A percentile compares a stretch with the other conserved stretches of the same genome.
phyloP scores from a whole-genome alignment of 2,329 filamentous ascomycete genomes.

The Sporothrix dimorphospora region DNA sequence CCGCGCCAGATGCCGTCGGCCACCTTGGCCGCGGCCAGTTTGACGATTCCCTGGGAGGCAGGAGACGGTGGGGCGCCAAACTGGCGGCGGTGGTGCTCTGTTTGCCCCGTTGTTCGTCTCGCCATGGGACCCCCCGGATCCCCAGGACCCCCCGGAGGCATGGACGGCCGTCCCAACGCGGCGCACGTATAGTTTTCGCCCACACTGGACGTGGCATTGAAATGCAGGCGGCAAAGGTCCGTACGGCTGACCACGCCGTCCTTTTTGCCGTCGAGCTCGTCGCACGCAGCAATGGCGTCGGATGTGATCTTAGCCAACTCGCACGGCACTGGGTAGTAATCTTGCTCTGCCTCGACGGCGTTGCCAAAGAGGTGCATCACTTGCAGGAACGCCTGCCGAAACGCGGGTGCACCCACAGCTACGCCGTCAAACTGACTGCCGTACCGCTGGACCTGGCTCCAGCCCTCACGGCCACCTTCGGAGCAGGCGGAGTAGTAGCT shows the following conservation, averaged over 20 bases:
- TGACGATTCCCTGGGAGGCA: slow-evolving; percentile 30
- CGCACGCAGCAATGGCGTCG: slow-evolving; percentile 33
- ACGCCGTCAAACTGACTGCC: slow-evolving; percentile 50
- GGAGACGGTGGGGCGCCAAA: slow-evolving; percentile 23
- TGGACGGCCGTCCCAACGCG: not conserved
- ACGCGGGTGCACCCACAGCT: slow-evolving; percentile 52
- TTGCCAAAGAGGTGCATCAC: slow-evolving; percentile 47
- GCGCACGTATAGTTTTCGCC: slow-evolving; percentile 45
- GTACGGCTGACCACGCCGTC: slow-evolving; percentile 36
- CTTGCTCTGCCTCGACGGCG: slow-evolving; percentile 44
- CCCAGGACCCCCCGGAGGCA: not conserved
- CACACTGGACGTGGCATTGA: slow-evolving; percentile 51
- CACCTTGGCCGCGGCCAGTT: slow-evolving; percentile 34
- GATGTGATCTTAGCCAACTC: slow-evolving; percentile 35
- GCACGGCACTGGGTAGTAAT: slow-evolving; percentile 46
- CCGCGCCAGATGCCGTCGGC: slow-evolving; percentile 43
- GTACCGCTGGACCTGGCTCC: slow-evolving; percentile 48
- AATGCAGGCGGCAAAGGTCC: slow-evolving; percentile 48
- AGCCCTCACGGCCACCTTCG: slow-evolving; percentile 53
- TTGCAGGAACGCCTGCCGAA: slow-evolving; percentile 52
- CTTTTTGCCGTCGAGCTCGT: slow-evolving; percentile 32
- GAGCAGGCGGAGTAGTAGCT: slow-evolving; percentile 60
- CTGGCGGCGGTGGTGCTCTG: not conserved
- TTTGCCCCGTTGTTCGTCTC: too few relatives aligned
- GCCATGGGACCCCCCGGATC: not conserved